phyloP scores from a whole-genome alignment of 2,329 filamentous ascomycete genomes.

The Ophiostoma australiae region DNA sequence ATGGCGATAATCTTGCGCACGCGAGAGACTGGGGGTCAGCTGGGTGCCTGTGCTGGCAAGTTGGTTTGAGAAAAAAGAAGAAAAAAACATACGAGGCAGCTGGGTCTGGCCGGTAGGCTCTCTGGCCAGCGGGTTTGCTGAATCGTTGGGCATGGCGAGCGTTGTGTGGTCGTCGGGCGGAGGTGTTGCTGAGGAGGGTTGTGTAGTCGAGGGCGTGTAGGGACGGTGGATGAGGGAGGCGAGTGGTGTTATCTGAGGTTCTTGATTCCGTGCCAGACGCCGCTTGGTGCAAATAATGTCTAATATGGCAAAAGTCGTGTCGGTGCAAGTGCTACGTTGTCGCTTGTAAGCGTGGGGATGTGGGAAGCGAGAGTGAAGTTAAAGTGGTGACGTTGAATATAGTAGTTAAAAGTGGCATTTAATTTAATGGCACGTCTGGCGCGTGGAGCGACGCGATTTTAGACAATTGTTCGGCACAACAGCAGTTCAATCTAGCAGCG shows the following conservation, averaged over 20 bases:
- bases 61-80: not conserved
- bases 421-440: conserved; percentile 7
- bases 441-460: conserved; percentile 7
- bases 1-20: conserved; percentile 93
- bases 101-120: conserved; percentile 81
- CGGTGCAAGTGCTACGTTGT: not conserved
- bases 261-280: too few relatives aligned
- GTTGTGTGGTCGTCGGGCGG: not conserved
- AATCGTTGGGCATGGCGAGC: conserved; percentile 78
- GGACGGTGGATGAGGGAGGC: not conserved
- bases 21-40: conserved; percentile 63
- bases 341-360: not conserved
- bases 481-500: not conserved
- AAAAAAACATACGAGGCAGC: conserved; percentile 65
- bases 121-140: conserved; percentile 71
- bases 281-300: too few relatives aligned
- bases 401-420: not conserved
- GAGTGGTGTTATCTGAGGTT: too few relatives aligned
- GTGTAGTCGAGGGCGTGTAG: not conserved
- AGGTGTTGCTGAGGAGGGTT: not conserved
- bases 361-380: not conserved
- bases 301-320: not conserved
- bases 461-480: not conserved
- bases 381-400: conserved; percentile 10
- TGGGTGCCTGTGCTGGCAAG: not conserved